Base-by-base conservation (phyloP, 768 basidiomycete genomes). In the Leccinellum luteum region DNA sequence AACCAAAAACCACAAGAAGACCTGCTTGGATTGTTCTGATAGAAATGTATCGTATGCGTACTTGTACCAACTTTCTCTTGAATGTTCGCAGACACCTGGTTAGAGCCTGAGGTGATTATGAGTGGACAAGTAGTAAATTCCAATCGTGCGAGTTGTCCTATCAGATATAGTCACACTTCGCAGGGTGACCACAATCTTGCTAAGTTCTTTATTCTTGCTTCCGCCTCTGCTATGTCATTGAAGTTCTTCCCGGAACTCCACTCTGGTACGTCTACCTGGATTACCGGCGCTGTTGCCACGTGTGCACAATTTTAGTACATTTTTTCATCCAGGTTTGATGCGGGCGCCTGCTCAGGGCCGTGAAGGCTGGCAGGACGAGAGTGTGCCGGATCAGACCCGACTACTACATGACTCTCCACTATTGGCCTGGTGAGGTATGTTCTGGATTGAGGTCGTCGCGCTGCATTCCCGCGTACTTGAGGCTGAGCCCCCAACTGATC, bases 11-110 rank as follows among this genome's bases (percentile, higher is more conserved):
- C 74, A 9, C 73, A 80, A 66, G 83, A 84, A 35, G 84, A 85
- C 66, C 63, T 83, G 60, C 68, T 85, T 58, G 84, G 83, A 15
- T 68, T 85, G 66, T 85, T 85, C 60, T 83, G 73, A 73, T 58
- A 61, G 19, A 44, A 47, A 48, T 6, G 23, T 56, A 41, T 38
- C 50, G 52, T 52, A 52, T 57, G 27, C 31, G 35, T 25, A 28
- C 34, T 51, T 14, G 45, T 57, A 43, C 12, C 31, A n/a, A 23
- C 52, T 55, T 8, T 21, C 31, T 30, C 30, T 28, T 28, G 32
- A 28, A 5, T 7, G 17, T 15, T 38, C 12, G 19, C 56, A 34
- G 23, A 41, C 28, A 53, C 27, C 34, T 4, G n/a, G 51, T 54
- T 53, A 5, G n/a, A n/a, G n/a, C n/a, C n/a, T n/a, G 19, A 43